These are phyloP conservation scores for Trichoderma aggressivum DNA, from an alignment of 2,329 filamentous ascomycete genomes.

Conservation along the genomic window DNA sequence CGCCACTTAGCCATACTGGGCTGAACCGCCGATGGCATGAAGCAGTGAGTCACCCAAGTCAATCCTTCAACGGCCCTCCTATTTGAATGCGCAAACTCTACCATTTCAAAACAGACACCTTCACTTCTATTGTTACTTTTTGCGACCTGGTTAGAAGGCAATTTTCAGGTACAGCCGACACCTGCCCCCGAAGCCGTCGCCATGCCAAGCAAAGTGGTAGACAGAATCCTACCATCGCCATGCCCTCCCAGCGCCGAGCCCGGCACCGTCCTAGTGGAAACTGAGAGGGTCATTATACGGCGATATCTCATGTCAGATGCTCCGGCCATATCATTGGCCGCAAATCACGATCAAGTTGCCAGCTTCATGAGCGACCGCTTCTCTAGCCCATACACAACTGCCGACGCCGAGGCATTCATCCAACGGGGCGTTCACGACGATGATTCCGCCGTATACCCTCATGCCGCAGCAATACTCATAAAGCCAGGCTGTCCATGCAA, in stretches of 20 bases:
- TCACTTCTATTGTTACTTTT: neutral
- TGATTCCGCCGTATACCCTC: conserved; percentile 27
- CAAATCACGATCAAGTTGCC: conserved; percentile 39
- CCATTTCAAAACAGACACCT: neutral
- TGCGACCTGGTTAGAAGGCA: neutral
- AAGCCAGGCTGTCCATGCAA: conserved; percentile 29
- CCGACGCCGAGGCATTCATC: conserved; percentile 40
- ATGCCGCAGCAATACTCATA: conserved; percentile 34
- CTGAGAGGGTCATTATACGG: conserved; percentile 39
- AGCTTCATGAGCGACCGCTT: conserved; percentile 43
- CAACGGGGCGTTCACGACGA: conserved; percentile 17
- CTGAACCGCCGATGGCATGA: neutral
- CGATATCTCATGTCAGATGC: conserved; percentile 40
- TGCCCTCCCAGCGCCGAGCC: conserved; percentile 26
- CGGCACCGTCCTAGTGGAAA: conserved; percentile 32
- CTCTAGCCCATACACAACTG: conserved; percentile 44
- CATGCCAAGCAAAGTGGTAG: neutral
- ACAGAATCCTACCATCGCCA: conserved; percentile 14
- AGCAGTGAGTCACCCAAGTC: neutral
- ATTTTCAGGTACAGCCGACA: neutral
- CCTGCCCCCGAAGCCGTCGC: neutral
- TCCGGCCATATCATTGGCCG: conserved; percentile 31
- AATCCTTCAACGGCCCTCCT: neutral
- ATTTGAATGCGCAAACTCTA: neutral
- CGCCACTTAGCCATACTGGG: neutral